Evolutionary conservation across 192 early-diverging fungal genomes (phyloP).

Genomic region (Funneliformis mosseae): DNA sequence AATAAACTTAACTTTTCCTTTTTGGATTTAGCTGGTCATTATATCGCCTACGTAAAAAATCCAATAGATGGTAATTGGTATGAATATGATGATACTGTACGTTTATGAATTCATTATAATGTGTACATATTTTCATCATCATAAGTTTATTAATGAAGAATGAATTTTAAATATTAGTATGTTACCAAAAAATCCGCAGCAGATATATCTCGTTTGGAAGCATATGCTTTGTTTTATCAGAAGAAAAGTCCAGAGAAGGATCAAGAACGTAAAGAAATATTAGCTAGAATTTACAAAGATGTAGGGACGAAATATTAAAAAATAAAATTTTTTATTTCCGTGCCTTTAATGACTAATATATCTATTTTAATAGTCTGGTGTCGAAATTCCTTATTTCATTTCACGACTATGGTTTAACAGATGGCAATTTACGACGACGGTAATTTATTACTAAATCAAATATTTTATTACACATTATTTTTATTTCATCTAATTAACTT

Average conservation of each 20-base stretch:
- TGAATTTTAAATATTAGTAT: slow-evolving; percentile 24
- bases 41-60: slow-evolving; percentile 47
- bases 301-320: neutral
- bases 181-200: slow-evolving; percentile 41
- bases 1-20: neutral
- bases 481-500: neutral
- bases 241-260: slow-evolving; percentile 38
- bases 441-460: slow-evolving; percentile 15
- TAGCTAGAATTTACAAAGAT: slow-evolving; percentile 34
- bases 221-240: slow-evolving; percentile 45
- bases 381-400: slow-evolving; percentile 24
- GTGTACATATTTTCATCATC: neutral
- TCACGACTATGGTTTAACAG: slow-evolving; percentile 48
- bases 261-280: slow-evolving; percentile 37
- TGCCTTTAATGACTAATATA: neutral
- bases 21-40: slow-evolving; percentile 40
- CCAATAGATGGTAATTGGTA: slow-evolving; percentile 42
- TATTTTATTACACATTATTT: neutral
- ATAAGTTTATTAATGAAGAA: neutral
- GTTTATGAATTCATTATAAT: neutral
- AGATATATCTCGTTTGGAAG: slow-evolving; percentile 46
- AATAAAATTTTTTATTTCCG: neutral
- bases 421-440: slow-evolving; percentile 37
- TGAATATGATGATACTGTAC: slow-evolving; percentile 52
- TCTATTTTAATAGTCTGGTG: neutral